Base-by-base conservation (phyloP, 2,329 filamentous ascomycete species). In the Stachybotrys chlorohalonatus region DNA sequence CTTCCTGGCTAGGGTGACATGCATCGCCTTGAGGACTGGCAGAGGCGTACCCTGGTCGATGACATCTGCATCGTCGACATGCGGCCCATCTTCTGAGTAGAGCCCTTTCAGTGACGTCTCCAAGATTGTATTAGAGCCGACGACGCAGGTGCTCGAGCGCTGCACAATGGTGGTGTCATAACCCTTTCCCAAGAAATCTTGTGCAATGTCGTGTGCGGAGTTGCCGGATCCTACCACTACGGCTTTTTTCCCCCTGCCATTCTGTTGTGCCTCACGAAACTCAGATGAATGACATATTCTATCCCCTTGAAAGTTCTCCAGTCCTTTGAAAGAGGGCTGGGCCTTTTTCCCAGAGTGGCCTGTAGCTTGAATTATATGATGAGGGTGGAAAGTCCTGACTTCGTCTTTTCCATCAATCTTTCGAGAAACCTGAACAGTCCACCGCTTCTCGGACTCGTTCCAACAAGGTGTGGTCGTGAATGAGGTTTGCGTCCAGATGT, bases 101-200 rank as follows among this genome's bases (percentile, higher is more conserved):
- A 82, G 58, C 0, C 76, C 76, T 51, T 75, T 77, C 6, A 87
- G 67, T 1, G 73, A 69, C 24, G 85, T 75, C 0, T 82, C 73
- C 2, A 75, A 70, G 6, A 82, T 75, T 1, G 77, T 72, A 11
- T 76, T 67, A 7, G 80, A 82, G 0, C 82, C 80, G 0, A 87
- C 73, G 3, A 90, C 83, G 53, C 79, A 81, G 0, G 87, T 89
- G 7, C 77, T 80, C 1, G 80, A 83, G 4, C 86, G 78, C 67
- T 90, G 87, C 0, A 90, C 76, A 66, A 90, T 84, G 0, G 86
- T 89, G 1, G 88, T 80, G 3, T 81, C 73, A 57, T 84, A 84
- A 0, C 86, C 86, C 52, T 83, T 81, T 60, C 87, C 84, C 42
- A 80, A 75, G 61, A 78, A 87, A 58, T 88, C 83, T 55, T 87